Evolutionary conservation across 768 basidiomycete species (phyloP), one percentile per base, ranked within the genome.

Genomic region (Floccularia luteovirens): DNA sequence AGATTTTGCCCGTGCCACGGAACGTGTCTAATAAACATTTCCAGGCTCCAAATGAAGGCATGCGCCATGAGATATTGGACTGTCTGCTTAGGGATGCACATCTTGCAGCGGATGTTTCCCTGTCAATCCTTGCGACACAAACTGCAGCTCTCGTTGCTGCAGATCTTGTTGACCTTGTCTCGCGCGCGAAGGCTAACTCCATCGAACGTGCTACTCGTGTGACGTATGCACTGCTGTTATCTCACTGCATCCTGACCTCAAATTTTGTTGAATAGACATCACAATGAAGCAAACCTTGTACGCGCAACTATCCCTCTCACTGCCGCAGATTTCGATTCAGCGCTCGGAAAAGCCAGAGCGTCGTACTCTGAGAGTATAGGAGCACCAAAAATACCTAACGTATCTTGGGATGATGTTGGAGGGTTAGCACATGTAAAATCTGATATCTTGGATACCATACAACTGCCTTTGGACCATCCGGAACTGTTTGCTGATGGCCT

Each of bases 321-420:
- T 14, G 67, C 69, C 0, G 66, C 66, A 30, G 90, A 97, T 53
- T 82, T 98, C 50, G 74, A 82, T 3, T 42, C 48, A 12, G 90
- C 90, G 0, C 67, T 98, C 14, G 67, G 70, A 10, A 74, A 79
- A 44, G 84, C 86, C 10, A 69, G 91, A 39, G 63, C 74, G 7
- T 74, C 84, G 0, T 93, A 93, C 58, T 85, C 89, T 5, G 89
- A 92, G 55, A 90, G 75, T 53, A 94, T 98, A 44, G 94, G 93
- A n/a, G 90, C 91, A 19, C 96, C 96, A 0, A 92, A 86, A 49
- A 99, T 99, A 24, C 96, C 96, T 1, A 84, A 73, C 46, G 92
- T 99, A 1, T 75, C 84, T 0, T 99, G 96, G 96, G 91, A 97
- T 57, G 96, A 99, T 56, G 85, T 99, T 10, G 96, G 96, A 20